Base-by-base conservation (phyloP, 192 early-diverging fungal species). In the Backusella westeae region DNA sequence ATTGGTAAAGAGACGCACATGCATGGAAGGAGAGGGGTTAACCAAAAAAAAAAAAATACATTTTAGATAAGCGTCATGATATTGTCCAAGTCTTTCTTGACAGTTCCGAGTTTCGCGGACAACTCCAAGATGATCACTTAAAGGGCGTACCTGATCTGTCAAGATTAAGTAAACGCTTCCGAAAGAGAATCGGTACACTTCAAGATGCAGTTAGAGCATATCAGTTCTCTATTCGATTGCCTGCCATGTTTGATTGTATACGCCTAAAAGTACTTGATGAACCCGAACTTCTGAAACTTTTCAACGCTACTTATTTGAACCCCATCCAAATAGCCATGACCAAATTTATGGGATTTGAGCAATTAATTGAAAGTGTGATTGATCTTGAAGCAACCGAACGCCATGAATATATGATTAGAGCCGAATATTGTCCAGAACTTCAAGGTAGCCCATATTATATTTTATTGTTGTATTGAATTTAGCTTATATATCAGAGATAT, bases 121-220 rank as follows among this genome's bases (percentile, higher is more conserved):
- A 52, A 32, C 75, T 90, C 26, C 88, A 94, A 77, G 88, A 93
- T 34, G 88, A 89, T n/a, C 89, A 92, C 72, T 79, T 99, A 69
- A 95, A 93, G 66, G 83, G 56, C 65, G 88, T 96, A 63, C 97
- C 97, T 3, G 97, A 99, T 84, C 84, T 99, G 44, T 92, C 94
- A 78, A 89, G 97, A 3, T 84, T 99, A 38, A 89, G 92, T 8
- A 97, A 94, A 67, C 85, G 92, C 38, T 95, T 99, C 73, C 91
- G 94, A 77, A 87, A 91, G 34, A 90, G 91, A 6, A 89, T 85
- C 32, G 96, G 95, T 2, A 87, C 87, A 0, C 78, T 98, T 35
- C 93, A 94, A 81, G 98, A 99, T 78, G 93, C 96, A 1, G 89
- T 98, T 15, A 88, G 96, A 3, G 87, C 94, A 9, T 97, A 99